Percentiles rank a stretch among this genome's conserved stretches.
Evolutionary conservation across 1,139 yeast species (phyloP).

Genomic region (Taphrina sp.): DNA sequence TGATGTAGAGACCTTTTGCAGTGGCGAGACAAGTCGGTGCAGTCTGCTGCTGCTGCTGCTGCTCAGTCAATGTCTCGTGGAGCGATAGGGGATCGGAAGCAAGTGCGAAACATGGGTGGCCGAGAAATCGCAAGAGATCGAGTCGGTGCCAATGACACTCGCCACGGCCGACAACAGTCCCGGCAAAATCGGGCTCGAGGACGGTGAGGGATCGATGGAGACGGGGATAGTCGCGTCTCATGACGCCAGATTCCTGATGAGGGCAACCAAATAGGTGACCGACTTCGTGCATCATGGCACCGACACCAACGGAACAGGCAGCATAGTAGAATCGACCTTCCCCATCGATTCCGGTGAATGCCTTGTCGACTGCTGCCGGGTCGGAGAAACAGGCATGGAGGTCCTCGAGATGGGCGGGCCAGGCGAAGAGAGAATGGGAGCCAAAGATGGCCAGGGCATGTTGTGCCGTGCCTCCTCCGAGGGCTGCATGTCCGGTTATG

Average conservation of each 20-base stretch:
- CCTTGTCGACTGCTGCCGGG: constrained; percentile 58
- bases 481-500: constrained; percentile 85
- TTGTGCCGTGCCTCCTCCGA: constrained; percentile 79
- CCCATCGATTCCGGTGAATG: constrained; percentile 83
- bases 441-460: constrained; percentile 84
- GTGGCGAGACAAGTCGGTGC: constrained; percentile 39
- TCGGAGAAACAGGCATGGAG: constrained; percentile 67
- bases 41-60: constrained; percentile 42
- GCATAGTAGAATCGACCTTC: constrained; percentile 76
- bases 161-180: constrained; percentile 62
- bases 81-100: constrained; percentile 68
- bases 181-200: constrained; percentile 54
- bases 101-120: constrained; percentile 74
- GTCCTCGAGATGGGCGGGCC: constrained; percentile 78
- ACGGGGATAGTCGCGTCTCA: constrained; percentile 80
- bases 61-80: constrained; percentile 42
- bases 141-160: constrained; percentile 85
- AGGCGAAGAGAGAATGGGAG: constrained; percentile 83
- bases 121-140: constrained; percentile 72
- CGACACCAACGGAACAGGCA: constrained; percentile 87
- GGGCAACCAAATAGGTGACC: constrained; percentile 92
- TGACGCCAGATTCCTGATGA: constrained; percentile 84
- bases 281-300: constrained; percentile 93
- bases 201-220: constrained; percentile 81
- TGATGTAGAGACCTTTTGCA: constrained; percentile 51